Conservation (phyloP, 2,329 filamentous ascomycete species). For the Diplodia scrobiculata region DNA sequence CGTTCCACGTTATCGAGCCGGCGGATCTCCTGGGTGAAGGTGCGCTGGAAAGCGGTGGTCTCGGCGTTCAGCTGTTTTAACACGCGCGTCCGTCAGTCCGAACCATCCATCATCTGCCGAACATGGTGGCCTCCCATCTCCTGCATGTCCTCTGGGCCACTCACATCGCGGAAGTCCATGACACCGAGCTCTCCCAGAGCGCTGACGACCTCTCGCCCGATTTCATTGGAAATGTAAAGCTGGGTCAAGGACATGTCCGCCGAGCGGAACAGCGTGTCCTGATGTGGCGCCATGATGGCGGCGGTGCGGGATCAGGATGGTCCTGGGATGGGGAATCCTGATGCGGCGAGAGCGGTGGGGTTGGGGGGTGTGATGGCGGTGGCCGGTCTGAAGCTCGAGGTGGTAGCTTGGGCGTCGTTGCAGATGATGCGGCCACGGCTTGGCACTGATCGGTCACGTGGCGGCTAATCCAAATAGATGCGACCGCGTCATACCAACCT, state of each 20-base stretch:
- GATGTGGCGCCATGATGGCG: slow-evolving; percentile 59
- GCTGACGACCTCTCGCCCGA: slow-evolving; percentile 95
- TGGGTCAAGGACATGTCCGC: slow-evolving; percentile 99
- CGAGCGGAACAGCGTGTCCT: slow-evolving; percentile 98
- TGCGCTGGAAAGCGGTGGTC: slow-evolving; percentile 91
- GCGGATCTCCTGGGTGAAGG: slow-evolving; percentile 96
- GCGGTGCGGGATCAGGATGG: slow-evolving; percentile 10
- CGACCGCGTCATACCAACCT: neutral
- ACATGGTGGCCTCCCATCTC: neutral
- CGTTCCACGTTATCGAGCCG: slow-evolving; percentile 97
- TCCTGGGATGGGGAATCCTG: slow-evolving; percentile 11
- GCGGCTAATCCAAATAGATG: neutral
- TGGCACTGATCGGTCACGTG: slow-evolving; percentile 9
- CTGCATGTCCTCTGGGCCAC: slow-evolving; percentile 40
- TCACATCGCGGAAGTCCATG: slow-evolving; percentile 95
- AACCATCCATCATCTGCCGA: neutral
- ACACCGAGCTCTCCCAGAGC: slow-evolving; percentile 93
- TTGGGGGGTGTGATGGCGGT: slow-evolving; percentile 5
- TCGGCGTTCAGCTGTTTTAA: slow-evolving; percentile 78
- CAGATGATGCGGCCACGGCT: slow-evolving; percentile 21
- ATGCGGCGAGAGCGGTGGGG: slow-evolving; percentile 7
- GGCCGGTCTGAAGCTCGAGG: slow-evolving; percentile 18
- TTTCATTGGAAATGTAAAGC: slow-evolving; percentile 99
- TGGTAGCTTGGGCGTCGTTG: slow-evolving; percentile 22
- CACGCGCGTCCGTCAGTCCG: slow-evolving; percentile 1